Evolutionary conservation across 2,329 filamentous ascomycete genomes (phyloP).

Genomic region (Sporothrix curviconia): DNA sequence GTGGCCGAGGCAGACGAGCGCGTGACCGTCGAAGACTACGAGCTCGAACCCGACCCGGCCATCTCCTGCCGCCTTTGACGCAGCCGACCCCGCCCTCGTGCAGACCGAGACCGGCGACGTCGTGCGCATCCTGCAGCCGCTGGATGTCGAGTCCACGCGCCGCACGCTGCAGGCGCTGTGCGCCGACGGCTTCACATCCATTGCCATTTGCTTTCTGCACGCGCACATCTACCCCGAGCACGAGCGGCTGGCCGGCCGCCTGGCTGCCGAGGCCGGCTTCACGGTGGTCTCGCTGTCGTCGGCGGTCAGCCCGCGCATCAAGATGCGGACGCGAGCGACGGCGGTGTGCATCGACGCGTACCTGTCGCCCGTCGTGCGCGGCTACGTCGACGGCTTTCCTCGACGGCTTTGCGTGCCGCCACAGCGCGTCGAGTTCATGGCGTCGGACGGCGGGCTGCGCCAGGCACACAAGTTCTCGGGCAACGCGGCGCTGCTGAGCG

Average conservation of each 20-base stretch:
- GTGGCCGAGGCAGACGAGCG: constrained; percentile 85
- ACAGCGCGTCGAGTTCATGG: constrained; percentile 60
- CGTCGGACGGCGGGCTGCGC: constrained; percentile 48
- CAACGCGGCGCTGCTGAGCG: constrained; percentile 56
- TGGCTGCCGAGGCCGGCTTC: constrained; percentile 16
- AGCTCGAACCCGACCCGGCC: background rate
- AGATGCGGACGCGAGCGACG: constrained; percentile 61
- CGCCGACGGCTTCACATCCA: constrained; percentile 46
- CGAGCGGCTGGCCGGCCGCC: constrained; percentile 13
- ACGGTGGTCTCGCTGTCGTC: constrained; percentile 14
- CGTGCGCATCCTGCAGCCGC: constrained; percentile 40
- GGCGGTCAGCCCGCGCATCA: constrained; percentile 44
- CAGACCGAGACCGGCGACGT: constrained; percentile 48
- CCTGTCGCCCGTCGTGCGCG: constrained; percentile 62
- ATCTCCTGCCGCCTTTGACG: background rate
- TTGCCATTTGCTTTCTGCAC: constrained; percentile 25
- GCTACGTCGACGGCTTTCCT: constrained; percentile 64
- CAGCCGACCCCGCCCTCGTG: constrained; percentile 26
- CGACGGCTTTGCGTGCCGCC: constrained; percentile 42
- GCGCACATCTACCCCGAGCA: constrained; percentile 20
- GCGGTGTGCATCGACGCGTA: constrained; percentile 71
- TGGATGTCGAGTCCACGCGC: constrained; percentile 48
- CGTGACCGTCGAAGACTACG: constrained; percentile 68
- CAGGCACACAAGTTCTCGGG: constrained; percentile 20
- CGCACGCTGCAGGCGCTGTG: constrained; percentile 54